These are phyloP conservation scores for Pecoramyces ruminantium DNA, from an alignment of 192 early-diverging fungal species.

Conservation along the genomic window DNA sequence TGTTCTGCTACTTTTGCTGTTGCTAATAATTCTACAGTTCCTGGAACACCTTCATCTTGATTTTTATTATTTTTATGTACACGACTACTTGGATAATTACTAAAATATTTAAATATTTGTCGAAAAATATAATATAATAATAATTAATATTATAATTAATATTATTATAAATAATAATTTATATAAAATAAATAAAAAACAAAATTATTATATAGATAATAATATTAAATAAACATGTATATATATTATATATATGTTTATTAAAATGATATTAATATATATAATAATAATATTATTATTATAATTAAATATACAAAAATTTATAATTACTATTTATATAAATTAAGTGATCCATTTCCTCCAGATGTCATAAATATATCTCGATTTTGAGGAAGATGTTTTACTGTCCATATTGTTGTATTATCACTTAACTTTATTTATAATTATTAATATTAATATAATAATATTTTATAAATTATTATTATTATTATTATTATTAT, in stretches of 20 bases:
- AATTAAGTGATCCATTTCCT: conserved; percentile 32
- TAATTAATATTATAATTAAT: too few relatives aligned
- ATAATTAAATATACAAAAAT: background rate
- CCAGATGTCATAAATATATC: conserved; percentile 39
- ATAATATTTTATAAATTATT: too few relatives aligned
- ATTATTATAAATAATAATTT: too few relatives aligned
- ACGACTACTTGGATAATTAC: conserved; percentile 10
- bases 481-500: background rate
- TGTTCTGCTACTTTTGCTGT: conserved; percentile 34
- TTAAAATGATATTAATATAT: too few relatives aligned
- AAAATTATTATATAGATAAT: too few relatives aligned
- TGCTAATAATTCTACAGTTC: conserved; percentile 23
- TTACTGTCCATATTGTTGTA: conserved; percentile 47
- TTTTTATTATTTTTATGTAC: conserved; percentile 9
- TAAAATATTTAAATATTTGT: background rate
- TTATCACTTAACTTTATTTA: conserved; percentile 12
- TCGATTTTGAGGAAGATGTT: conserved; percentile 45
- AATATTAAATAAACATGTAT: too few relatives aligned
- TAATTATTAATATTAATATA: too few relatives aligned
- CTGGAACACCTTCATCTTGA: conserved; percentile 5
- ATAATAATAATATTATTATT: too few relatives aligned
- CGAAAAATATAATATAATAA: too few relatives aligned
- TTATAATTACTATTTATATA: conserved; percentile 37
- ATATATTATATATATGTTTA: too few relatives aligned
- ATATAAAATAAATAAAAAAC: too few relatives aligned